Evolutionary conservation across 2,329 filamentous ascomycete genomes (phyloP).

Genomic region (Ascochyta clinopodiicola): DNA sequence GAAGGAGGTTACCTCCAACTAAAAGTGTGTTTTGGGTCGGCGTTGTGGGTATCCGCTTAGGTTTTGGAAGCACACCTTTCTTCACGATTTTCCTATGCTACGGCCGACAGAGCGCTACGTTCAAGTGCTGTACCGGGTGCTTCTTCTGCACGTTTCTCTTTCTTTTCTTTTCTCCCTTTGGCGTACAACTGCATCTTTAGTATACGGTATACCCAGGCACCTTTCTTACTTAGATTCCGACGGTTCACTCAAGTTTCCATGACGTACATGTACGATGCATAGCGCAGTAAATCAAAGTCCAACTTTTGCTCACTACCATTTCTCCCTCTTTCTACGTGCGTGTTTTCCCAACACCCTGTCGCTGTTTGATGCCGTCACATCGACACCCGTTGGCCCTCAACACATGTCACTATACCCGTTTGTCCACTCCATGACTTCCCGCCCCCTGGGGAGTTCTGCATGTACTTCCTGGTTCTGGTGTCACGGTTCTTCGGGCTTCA

Average conservation of each 20-base stretch:
- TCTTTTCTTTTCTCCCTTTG: background rate
- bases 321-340: background rate
- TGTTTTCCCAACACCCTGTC: background rate
- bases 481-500: no score
- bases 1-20: slow-evolving; percentile 8
- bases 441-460: no score
- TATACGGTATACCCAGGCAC: slow-evolving; percentile 11
- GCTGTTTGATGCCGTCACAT: background rate
- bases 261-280: background rate
- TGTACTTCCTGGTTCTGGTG: no score
- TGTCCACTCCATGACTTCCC: background rate
- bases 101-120: background rate
- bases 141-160: background rate
- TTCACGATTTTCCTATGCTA: background rate
- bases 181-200: slow-evolving; percentile 4
- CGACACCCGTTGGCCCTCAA: background rate
- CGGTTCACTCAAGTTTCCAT: background rate
- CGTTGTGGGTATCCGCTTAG: background rate
- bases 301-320: background rate
- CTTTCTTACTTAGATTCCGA: slow-evolving; percentile 1
- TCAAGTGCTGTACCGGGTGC: background rate
- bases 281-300: background rate
- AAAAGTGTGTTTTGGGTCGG: slow-evolving; percentile 4
- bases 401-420: background rate
- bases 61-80: background rate